These are phyloP conservation scores for Astragalus membranaceus DNA, from an alignment of 306 rosid species.

Conservation along the genomic window DNA sequence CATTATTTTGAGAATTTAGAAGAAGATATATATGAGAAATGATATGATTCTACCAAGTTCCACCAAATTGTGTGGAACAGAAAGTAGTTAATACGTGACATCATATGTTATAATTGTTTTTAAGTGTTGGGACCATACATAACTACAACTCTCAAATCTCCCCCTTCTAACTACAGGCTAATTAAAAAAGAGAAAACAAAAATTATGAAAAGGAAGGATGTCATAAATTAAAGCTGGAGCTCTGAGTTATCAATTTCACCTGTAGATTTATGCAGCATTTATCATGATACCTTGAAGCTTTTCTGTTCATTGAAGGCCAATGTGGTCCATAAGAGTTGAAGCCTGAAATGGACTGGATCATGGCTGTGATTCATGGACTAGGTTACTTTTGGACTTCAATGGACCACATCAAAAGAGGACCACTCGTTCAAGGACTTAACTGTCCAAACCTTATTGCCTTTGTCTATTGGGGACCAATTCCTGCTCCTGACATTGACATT, in stretches of 20 bases:
- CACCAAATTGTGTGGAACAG: slow-evolving; percentile 19
- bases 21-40: not conserved
- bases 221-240: slow-evolving; percentile 23
- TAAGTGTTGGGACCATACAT: slow-evolving; percentile 36
- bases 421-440: slow-evolving; percentile 26
- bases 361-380: slow-evolving; percentile 43
- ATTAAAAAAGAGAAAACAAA: slow-evolving; percentile 1
- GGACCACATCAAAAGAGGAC: slow-evolving; percentile 49
- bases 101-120: slow-evolving; percentile 38
- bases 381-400: slow-evolving; percentile 16
- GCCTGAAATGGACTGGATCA: slow-evolving; percentile 12
- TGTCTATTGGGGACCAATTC: slow-evolving; percentile 26
- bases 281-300: slow-evolving; percentile 16
- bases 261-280: slow-evolving; percentile 27
- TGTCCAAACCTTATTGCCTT: slow-evolving; percentile 8
- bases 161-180: slow-evolving; percentile 15
- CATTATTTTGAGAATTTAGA: not conserved
- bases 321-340: slow-evolving; percentile 29
- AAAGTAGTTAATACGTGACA: slow-evolving; percentile 39
- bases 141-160: slow-evolving; percentile 26
- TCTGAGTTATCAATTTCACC: slow-evolving; percentile 44
- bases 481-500: slow-evolving; percentile 24
- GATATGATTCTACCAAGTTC: slow-evolving; percentile 11
- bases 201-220: not conserved
- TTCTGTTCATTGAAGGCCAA: slow-evolving; percentile 22